Conservation (phyloP, 2,329 filamentous ascomycete species). For the Trichocomaceae sp. region DNA sequence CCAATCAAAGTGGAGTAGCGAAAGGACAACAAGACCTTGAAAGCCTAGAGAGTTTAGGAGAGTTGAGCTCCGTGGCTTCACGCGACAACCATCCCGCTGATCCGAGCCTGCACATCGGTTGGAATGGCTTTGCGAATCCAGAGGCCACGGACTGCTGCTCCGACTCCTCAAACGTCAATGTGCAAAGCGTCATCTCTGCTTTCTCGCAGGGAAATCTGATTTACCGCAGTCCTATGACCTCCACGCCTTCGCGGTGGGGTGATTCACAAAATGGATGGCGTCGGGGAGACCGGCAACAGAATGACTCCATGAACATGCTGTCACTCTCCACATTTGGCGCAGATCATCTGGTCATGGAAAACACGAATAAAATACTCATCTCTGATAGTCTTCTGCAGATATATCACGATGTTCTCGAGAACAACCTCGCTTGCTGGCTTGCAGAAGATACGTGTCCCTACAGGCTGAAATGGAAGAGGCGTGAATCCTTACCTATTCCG, state of each 20-base stretch:
- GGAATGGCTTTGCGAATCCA: neutral
- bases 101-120: neutral
- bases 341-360: neutral
- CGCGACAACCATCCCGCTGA: neutral
- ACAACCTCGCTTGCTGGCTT: constrained; percentile 1
- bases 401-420: constrained; percentile 2
- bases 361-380: neutral
- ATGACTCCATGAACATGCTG: neutral
- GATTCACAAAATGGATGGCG: neutral
- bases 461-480: neutral
- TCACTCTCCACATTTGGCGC: neutral
- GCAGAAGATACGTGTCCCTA: constrained; percentile 1
- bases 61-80: neutral
- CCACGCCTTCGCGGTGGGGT: neutral
- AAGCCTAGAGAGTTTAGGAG: neutral
- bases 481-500: neutral
- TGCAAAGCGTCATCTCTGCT: neutral
- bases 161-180: neutral
- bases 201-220: neutral
- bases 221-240: neutral
- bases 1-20: neutral
- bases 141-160: neutral
- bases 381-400: neutral
- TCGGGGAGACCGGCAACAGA: neutral
- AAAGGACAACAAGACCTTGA: neutral